Evolutionary conservation across 306 rosid species (phyloP).

Genomic region (Luffa acutangula): DNA sequence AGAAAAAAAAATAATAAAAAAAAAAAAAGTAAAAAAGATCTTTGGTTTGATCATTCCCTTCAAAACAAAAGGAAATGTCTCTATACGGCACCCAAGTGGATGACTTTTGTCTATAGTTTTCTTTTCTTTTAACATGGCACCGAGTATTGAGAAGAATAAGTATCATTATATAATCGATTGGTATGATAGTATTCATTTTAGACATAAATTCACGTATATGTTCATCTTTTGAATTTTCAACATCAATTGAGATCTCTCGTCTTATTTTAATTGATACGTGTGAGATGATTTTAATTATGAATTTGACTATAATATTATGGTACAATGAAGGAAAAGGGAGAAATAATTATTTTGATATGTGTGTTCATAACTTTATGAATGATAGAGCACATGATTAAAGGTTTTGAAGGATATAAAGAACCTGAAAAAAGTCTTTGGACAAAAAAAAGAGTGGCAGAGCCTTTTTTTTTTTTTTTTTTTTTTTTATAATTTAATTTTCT

Average conservation of each 20-base stretch:
- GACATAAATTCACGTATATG: background rate
- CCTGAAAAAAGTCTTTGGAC: background rate
- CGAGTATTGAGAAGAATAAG: background rate
- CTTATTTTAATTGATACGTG: background rate
- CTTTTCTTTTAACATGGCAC: too few relatives aligned
- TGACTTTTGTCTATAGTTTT: background rate
- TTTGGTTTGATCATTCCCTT: background rate
- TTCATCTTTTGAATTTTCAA: background rate
- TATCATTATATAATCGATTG: background rate
- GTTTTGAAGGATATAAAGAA: constrained; percentile 3
- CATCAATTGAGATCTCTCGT: background rate
- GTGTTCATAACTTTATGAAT: background rate
- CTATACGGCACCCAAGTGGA: background rate
- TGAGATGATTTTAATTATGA: background rate
- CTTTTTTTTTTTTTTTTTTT: background rate
- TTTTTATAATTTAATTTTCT: background rate
- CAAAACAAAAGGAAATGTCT: background rate
- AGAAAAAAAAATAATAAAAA: background rate
- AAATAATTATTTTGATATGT: background rate
- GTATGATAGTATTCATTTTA: background rate
- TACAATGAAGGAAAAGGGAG: background rate
- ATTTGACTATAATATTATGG: background rate
- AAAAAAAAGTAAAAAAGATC: background rate
- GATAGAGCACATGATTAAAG: constrained; percentile 6
- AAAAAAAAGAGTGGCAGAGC: background rate